Percentiles rank a stretch among this genome's conserved stretches.
Evolutionary conservation across 352 stramenopile genomes (phyloP).

Genomic region (Peronospora belbahrii): DNA sequence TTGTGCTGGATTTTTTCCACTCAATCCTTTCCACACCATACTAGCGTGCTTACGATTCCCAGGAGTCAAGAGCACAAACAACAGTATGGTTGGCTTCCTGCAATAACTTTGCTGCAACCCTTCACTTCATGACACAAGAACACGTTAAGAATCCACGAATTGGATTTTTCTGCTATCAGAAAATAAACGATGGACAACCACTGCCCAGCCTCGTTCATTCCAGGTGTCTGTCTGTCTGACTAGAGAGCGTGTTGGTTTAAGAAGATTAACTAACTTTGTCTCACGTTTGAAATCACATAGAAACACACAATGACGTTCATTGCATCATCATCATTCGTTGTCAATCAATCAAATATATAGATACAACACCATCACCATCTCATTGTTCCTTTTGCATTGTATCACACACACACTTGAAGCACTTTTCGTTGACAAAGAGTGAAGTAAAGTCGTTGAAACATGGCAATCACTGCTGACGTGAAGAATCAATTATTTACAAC

Average conservation of each 20-base stretch:
- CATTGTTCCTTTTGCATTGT: slow-evolving; percentile 24
- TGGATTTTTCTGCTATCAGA: slow-evolving; percentile 30
- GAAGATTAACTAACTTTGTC: slow-evolving; percentile 9
- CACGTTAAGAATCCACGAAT: slow-evolving; percentile 4
- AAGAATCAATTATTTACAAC: slow-evolving; percentile 41
- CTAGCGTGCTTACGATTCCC: no score
- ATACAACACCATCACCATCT: no score
- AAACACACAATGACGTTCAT: no score
- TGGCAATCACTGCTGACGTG: slow-evolving; percentile 44
- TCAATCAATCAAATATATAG: no score
- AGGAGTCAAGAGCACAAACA: no score
- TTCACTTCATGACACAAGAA: slow-evolving; percentile 3
- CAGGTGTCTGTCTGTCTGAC: slow-evolving; percentile 13
- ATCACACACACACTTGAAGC: neutral
- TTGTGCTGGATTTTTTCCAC: slow-evolving; percentile 19
- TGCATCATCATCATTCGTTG: no score
- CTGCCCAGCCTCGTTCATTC: slow-evolving; percentile 12
- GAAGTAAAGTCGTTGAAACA: no score
- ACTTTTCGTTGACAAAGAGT: no score
- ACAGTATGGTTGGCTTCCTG: no score
- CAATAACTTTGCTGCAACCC: neutral
- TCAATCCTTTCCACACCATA: no score
- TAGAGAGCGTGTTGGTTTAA: slow-evolving; percentile 16
- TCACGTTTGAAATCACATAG: slow-evolving; percentile 6
- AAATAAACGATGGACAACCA: slow-evolving; percentile 8